Base-by-base conservation (phyloP, 2,329 filamentous ascomycete species). In the Rhinocladiella mackenziei region DNA sequence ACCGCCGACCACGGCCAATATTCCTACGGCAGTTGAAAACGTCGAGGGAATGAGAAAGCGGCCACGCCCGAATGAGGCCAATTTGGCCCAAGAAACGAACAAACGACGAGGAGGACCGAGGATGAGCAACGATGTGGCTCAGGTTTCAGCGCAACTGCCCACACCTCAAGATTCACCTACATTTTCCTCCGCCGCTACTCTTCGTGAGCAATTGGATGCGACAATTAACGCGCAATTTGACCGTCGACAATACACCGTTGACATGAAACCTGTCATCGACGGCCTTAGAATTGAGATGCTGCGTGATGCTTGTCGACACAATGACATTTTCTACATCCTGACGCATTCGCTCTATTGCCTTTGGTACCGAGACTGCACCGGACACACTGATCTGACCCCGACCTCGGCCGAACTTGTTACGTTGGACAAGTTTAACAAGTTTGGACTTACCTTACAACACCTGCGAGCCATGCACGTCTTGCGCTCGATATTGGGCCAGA, bases 251-350 rank as follows among this genome's bases (percentile, higher is more conserved):
- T 13, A n/a, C 11, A 39, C 10, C 23, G 11, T 20, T 15, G 36
- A 48, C 11, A 20, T 25, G 18, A 8, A 2, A 9, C 23, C 30
- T 7, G 33, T 20, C 18, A 7, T 48, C n/a, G 42, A 48, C 22
- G 15, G 19, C 15, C 14, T 5, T 8, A 38, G 50, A 17, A 15
- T 49, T 4, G 31, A 20, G 5, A 39, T 84, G 5, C 64, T 89
- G 9, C 57, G 53, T 18, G 66, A 77, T 17, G 83, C 84, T 1
- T 83, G 79, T 51, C 31, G 50, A 1, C 55, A 59, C 0, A 61
- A 71, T 3, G 85, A 89, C 59, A 50, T 68, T 34, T 78, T 84
- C 57, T 89, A 83, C 58, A 55, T 88, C 37, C 68, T 74, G 4
- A 59, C 22, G 5, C 50, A 53, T 36, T 3, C 15, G 5, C 18